phyloP scores from a whole-genome alignment of 2,329 filamentous ascomycete species.

The Fusarium sp. region DNA sequence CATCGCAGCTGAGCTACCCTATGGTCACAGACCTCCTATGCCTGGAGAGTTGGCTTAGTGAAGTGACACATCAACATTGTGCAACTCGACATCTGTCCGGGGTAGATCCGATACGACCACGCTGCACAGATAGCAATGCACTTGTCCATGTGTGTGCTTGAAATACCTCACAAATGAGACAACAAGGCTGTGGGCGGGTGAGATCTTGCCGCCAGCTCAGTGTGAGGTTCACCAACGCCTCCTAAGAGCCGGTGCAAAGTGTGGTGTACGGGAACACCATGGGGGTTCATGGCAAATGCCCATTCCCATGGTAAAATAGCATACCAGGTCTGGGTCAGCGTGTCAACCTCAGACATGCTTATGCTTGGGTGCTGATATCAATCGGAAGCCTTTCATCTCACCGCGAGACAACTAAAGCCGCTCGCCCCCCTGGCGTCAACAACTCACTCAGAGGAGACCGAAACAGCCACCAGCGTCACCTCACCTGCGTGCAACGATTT shows the following conservation, averaged over 20 bases:
- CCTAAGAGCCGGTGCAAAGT: neutral
- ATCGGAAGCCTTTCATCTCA: neutral
- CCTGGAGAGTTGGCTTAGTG: neutral
- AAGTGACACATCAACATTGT: neutral
- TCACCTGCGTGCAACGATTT: conserved; percentile 6
- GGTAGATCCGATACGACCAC: neutral
- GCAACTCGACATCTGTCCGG: neutral
- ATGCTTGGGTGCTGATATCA: neutral
- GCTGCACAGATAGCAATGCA: neutral
- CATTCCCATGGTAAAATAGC: neutral
- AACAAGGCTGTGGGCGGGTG: neutral
- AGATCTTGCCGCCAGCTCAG: neutral
- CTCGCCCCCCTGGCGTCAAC: neutral
- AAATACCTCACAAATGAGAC: neutral
- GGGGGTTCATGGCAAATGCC: neutral
- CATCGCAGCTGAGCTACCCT: neutral
- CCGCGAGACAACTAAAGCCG: neutral
- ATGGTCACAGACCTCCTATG: neutral
- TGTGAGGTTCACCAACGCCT: neutral
- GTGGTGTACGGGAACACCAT: neutral
- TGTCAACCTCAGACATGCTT: neutral
- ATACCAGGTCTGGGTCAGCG: neutral
- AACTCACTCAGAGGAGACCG: neutral
- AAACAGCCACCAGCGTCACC: conserved; percentile 33
- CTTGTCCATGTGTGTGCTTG: neutral